A percentile compares a stretch with the other conserved stretches of the same genome.
These are phyloP conservation scores for Astragalus glycyphyllos DNA, from an alignment of 306 rosid genomes.

Conservation along the genomic window DNA sequence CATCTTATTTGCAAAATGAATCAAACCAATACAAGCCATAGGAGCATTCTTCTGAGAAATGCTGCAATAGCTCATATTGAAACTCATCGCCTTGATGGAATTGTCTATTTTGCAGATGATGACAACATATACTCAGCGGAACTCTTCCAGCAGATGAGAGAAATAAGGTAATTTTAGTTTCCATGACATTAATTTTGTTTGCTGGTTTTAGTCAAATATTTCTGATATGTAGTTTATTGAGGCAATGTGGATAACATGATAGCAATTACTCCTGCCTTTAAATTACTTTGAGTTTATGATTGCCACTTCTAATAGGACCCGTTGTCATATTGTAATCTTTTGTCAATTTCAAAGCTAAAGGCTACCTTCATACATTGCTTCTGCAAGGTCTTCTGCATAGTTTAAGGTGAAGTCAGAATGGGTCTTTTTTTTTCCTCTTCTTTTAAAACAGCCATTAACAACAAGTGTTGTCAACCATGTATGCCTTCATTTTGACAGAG, in stretches of 20 bases:
- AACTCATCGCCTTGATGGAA: constrained; percentile 88
- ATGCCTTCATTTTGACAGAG: constrained; percentile 14
- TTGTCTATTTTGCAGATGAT: constrained; percentile 85
- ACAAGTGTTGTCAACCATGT: constrained; percentile 13
- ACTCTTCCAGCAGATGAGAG: constrained; percentile 82
- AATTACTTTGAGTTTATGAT: not conserved
- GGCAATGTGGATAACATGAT: not conserved
- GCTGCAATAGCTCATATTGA: constrained; percentile 79
- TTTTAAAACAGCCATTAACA: constrained; percentile 14
- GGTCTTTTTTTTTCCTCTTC: not conserved
- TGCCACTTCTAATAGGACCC: constrained; percentile 3
- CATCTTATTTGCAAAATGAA: constrained; percentile 77
- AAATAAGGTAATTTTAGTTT: constrained; percentile 67
- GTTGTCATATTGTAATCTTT: constrained; percentile 21
- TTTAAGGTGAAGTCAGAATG: constrained; percentile 15
- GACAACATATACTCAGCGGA: constrained; percentile 63
- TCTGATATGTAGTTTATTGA: not conserved
- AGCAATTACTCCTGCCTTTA: not conserved
- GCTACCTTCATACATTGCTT: constrained; percentile 4
- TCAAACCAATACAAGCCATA: constrained; percentile 58
- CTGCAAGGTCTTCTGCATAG: not conserved
- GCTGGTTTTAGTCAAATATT: constrained; percentile 16
- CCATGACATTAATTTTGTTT: not conserved
- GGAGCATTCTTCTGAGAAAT: constrained; percentile 72
- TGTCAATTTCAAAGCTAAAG: constrained; percentile 4